Evolutionary conservation across 2,329 filamentous ascomycete genomes (phyloP), one percentile per base, ranked within the genome.

Genomic region (Stenocarpella maydis): DNA sequence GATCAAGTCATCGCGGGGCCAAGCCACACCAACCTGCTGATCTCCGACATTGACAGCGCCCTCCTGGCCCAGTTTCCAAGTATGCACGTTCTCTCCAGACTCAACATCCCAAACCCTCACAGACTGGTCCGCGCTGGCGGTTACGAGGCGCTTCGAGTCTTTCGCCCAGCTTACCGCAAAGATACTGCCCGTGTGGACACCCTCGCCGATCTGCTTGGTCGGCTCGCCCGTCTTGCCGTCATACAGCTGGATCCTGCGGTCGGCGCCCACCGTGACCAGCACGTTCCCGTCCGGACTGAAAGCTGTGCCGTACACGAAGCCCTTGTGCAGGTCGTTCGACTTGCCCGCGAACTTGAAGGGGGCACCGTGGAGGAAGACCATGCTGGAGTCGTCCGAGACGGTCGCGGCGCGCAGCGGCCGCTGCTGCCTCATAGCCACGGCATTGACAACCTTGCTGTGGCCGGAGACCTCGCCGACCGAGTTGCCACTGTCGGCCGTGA

Each of bases 401-500:
- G 72, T 68, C 24, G 68, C 67, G 26, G 96, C 96, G 71, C 95
- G 88, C 71, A 98, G 85, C n/a, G 96, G 96, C 31, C 96, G 87
- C 81, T 97, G 93, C 77, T 95, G 91, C 75, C 94, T 91, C 78
- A 99, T 92, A 41, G 94, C 92, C 39, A 98, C 95, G 24, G 91
- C 89, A 79, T 99, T 99, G 85, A 98, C 91, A 74, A 92, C 89
- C 76, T 94, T 92, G 74, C 92, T 95, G 81, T 99, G 96, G 1
- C 96, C 96, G 65, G 90, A 92, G 73, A 99, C 93, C 82, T 98
- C 95, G 69, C 96, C 96, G 21, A 98, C 95, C 61, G 91, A 95
- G 83, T 99, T 99, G 73, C 96, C 96, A 77, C 93, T 97, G 81
- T 98, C 96, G 74, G 93, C 93, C 34, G 94, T 98, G 78, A 98